These are phyloP conservation scores for Sarocladium brachiariae DNA, from an alignment of 2,329 filamentous ascomycete genomes.

Conservation along the genomic window DNA sequence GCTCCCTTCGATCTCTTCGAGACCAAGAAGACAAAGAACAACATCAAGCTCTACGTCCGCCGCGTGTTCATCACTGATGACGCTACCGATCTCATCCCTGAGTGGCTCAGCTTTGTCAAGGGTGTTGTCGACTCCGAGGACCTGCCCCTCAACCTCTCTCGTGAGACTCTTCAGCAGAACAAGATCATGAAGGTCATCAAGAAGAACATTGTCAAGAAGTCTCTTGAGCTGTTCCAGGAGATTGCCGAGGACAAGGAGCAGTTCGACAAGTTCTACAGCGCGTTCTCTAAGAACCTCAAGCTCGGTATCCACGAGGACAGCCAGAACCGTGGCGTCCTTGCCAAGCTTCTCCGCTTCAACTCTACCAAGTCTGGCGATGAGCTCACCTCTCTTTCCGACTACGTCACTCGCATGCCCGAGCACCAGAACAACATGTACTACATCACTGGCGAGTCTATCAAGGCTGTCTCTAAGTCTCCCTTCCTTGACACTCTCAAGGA, in stretches of 20 bases:
- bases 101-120: slow-evolving; percentile 99
- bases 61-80: slow-evolving; percentile 99
- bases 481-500: slow-evolving; percentile 98
- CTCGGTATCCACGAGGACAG: slow-evolving; percentile 99
- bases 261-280: slow-evolving; percentile 99
- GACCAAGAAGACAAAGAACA: slow-evolving; percentile 99
- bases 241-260: slow-evolving; percentile 99
- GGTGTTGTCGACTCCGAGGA: slow-evolving; percentile 99
- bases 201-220: slow-evolving; percentile 99
- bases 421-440: slow-evolving; percentile 99
- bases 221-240: slow-evolving; percentile 97
- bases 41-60: slow-evolving; percentile 99
- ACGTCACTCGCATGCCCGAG: slow-evolving; percentile 98
- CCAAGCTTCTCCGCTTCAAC: slow-evolving; percentile 98
- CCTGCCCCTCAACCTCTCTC: slow-evolving; percentile 97
- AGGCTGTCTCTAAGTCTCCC: slow-evolving; percentile 95
- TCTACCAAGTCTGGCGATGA: slow-evolving; percentile 99
- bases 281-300: slow-evolving; percentile 99
- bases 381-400: slow-evolving; percentile 89
- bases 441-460: slow-evolving; percentile 99
- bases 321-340: slow-evolving; percentile 86
- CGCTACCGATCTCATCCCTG: slow-evolving; percentile 96
- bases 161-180: slow-evolving; percentile 99
- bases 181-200: slow-evolving; percentile 99
- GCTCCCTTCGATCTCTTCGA: slow-evolving; percentile 99